These are phyloP conservation scores for Neurospora sp. DNA, from an alignment of 2,329 filamentous ascomycete species.

Conservation along the genomic window DNA sequence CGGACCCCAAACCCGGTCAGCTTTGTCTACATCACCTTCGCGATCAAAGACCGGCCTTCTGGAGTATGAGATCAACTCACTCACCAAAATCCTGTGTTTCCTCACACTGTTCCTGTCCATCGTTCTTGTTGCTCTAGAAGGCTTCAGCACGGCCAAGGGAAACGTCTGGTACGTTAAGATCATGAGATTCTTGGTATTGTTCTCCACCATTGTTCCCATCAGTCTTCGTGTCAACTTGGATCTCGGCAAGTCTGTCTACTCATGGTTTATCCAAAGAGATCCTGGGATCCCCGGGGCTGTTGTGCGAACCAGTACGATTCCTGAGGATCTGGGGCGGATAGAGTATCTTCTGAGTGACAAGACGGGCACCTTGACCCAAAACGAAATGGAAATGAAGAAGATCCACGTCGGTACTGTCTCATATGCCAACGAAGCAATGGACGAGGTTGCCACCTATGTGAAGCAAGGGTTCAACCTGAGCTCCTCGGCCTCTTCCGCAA, in stretches of 20 bases:
- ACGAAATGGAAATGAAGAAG: slow-evolving; percentile 98
- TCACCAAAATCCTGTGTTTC: slow-evolving; percentile 91
- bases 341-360: slow-evolving; percentile 97
- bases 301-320: slow-evolving; percentile 93
- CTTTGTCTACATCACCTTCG: slow-evolving; percentile 82
- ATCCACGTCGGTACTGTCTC: slow-evolving; percentile 97
- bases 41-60: slow-evolving; percentile 88
- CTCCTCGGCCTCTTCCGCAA: slow-evolving; percentile 32
- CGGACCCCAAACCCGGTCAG: slow-evolving; percentile 85
- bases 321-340: slow-evolving; percentile 88
- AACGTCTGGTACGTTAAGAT: slow-evolving; percentile 90
- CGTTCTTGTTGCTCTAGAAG: slow-evolving; percentile 77
- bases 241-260: slow-evolving; percentile 94
- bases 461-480: slow-evolving; percentile 65
- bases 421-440: slow-evolving; percentile 98
- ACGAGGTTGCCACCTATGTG: slow-evolving; percentile 82
- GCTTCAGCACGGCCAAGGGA: slow-evolving; percentile 58
- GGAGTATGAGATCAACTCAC: slow-evolving; percentile 91
- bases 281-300: slow-evolving; percentile 83
- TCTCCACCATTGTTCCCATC: slow-evolving; percentile 98
- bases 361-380: slow-evolving; percentile 94
- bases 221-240: slow-evolving; percentile 93
- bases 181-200: slow-evolving; percentile 94
- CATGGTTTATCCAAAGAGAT: slow-evolving; percentile 88
- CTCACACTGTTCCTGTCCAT: slow-evolving; percentile 81